Conservation (phyloP, 352 stramenopile species). For the Globisporangium paroecandrum region DNA sequence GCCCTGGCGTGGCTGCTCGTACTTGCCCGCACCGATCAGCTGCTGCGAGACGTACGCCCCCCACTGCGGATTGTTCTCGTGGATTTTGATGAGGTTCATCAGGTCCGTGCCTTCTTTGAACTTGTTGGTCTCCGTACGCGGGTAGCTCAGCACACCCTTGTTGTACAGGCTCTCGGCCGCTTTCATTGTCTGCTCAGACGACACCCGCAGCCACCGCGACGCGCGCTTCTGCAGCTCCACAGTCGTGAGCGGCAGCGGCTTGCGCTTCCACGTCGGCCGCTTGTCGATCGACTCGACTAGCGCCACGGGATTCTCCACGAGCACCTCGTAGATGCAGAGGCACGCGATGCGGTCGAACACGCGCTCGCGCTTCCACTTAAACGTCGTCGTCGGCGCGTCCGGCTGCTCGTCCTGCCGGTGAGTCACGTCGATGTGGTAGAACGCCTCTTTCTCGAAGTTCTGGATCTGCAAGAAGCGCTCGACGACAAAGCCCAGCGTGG, state of each 20-base stretch:
- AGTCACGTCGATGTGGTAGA: conserved; percentile 94
- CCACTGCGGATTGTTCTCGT: conserved; percentile 74
- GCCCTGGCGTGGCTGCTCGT: conserved; percentile 84
- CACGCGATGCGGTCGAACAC: conserved; percentile 95
- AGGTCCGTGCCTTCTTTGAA: conserved; percentile 95
- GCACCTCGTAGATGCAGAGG: conserved; percentile 90
- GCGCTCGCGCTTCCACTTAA: conserved; percentile 93
- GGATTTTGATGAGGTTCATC: conserved; percentile 64
- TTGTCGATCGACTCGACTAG: conserved; percentile 71
- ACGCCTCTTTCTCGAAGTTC: conserved; percentile 96
- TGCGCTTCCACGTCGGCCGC: conserved; percentile 89
- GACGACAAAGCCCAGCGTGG: conserved; percentile 97
- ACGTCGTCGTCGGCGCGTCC: conserved; percentile 73
- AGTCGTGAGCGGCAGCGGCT: conserved; percentile 96
- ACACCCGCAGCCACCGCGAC: conserved; percentile 94
- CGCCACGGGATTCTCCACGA: conserved; percentile 60
- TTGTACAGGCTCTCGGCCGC: conserved; percentile 97
- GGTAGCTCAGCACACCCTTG: conserved; percentile 98
- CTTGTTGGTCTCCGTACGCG: conserved; percentile 98
- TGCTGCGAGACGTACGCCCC: conserved; percentile 68
- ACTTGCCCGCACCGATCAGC: conserved; percentile 61
- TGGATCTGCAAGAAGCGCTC: conserved; percentile 93
- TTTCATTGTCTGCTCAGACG: conserved; percentile 96
- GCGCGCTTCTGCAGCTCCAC: conserved; percentile 98
- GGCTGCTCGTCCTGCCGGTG: conserved; percentile 49